phyloP scores from a whole-genome alignment of 2,329 filamentous ascomycete genomes.

The Domatiomyces catenatus region DNA sequence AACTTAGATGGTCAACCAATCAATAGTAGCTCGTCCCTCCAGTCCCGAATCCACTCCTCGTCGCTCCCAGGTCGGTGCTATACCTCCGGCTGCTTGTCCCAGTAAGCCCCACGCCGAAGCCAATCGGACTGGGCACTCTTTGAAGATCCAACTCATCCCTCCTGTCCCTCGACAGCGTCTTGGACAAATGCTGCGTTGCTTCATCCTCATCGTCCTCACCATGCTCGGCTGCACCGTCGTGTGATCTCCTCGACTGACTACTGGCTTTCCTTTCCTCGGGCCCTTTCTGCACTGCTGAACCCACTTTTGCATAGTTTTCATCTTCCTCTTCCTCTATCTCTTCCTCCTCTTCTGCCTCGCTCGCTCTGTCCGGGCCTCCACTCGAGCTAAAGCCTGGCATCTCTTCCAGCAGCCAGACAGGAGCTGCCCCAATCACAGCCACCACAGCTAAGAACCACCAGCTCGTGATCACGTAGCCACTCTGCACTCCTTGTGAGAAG shows the following conservation, averaged over 20 bases:
- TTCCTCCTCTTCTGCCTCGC: constrained; percentile 9
- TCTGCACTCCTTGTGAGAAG: constrained; percentile 62
- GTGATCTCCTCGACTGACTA: not conserved
- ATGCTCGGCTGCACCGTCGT: not conserved
- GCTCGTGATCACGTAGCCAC: constrained; percentile 60
- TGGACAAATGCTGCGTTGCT: constrained; percentile 2
- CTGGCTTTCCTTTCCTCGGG: not conserved
- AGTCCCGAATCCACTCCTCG: constrained; percentile 16
- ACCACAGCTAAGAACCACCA: constrained; percentile 65
- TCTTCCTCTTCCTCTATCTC: constrained; percentile 3
- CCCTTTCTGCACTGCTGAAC: not conserved
- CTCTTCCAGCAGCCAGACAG: constrained; percentile 59
- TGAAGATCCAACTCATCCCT: constrained; percentile 2
- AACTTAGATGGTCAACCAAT: not conserved
- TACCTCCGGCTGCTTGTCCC: constrained; percentile 13
- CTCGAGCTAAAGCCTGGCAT: constrained; percentile 46
- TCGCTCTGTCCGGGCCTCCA: constrained; percentile 18
- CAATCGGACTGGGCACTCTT: constrained; percentile 17
- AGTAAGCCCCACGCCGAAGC: constrained; percentile 14
- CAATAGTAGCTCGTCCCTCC: constrained; percentile 17
- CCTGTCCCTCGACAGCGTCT: not conserved
- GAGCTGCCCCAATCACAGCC: constrained; percentile 50
- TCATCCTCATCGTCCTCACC: constrained; percentile 1
- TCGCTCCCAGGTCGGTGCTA: constrained; percentile 18
- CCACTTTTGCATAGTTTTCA: constrained; percentile 1